These are phyloP conservation scores for Leucogyrophana mollusca DNA, from an alignment of 768 basidiomycete species.

Conservation along the genomic window DNA sequence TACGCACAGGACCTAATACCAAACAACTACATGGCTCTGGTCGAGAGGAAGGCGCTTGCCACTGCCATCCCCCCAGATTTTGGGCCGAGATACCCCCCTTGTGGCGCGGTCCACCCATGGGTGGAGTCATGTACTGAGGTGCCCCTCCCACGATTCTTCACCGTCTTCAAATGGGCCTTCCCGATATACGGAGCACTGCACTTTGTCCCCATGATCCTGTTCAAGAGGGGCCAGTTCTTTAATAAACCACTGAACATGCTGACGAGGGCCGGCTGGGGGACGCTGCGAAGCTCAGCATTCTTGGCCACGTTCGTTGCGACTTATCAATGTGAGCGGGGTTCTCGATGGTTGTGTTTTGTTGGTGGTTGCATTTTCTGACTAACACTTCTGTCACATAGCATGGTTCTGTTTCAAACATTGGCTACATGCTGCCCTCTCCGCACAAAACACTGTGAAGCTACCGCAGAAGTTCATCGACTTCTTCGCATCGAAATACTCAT, in stretches of 20 bases:
- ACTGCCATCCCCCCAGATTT: constrained; percentile 35
- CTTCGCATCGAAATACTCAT: constrained; percentile 67
- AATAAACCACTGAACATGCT: constrained; percentile 68
- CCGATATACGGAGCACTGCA: constrained; percentile 89
- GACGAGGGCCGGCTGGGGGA: constrained; percentile 64
- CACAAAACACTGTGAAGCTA: constrained; percentile 32
- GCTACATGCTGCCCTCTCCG: constrained; percentile 47
- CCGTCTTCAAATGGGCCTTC: constrained; percentile 82
- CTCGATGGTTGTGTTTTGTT: not conserved
- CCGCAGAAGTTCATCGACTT: constrained; percentile 51
- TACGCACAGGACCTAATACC: constrained; percentile 52
- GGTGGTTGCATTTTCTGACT: not conserved
- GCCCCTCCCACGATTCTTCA: constrained; percentile 59
- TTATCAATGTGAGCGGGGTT: constrained; percentile 68
- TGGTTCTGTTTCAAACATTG: constrained; percentile 68
- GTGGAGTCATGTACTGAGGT: constrained; percentile 48
- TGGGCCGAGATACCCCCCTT: constrained; percentile 55
- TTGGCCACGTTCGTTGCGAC: constrained; percentile 78
- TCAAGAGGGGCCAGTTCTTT: constrained; percentile 68
- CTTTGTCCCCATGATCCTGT: constrained; percentile 81
- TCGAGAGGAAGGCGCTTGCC: constrained; percentile 39
- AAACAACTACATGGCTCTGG: constrained; percentile 48
- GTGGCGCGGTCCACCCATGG: constrained; percentile 79
- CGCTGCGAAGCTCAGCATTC: constrained; percentile 83
- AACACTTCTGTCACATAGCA: constrained; percentile 32